Evolutionary conservation across 2,329 filamentous ascomycete genomes (phyloP).

Genomic region (Coniochaeta pulveracea): DNA sequence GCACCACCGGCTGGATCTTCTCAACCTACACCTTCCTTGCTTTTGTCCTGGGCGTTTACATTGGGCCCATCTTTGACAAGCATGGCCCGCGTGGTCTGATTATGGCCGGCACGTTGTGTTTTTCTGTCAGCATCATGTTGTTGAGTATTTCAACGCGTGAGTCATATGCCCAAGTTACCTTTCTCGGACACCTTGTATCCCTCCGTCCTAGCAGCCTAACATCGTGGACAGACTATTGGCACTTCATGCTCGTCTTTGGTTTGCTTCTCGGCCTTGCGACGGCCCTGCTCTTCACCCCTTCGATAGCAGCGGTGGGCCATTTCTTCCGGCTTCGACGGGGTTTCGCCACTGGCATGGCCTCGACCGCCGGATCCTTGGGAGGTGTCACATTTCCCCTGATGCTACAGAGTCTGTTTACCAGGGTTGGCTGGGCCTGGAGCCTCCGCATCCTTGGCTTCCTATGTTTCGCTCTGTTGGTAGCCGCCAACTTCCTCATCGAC

Average conservation of each 20-base stretch:
- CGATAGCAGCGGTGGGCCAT: conserved; percentile 69
- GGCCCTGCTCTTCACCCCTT: conserved; percentile 76
- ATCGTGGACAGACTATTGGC: conserved; percentile 53
- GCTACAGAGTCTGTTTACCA: conserved; percentile 34
- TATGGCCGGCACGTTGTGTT: conserved; percentile 50
- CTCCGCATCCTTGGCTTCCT: conserved; percentile 38
- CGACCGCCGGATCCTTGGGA: conserved; percentile 64
- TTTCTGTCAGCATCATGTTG: conserved; percentile 53
- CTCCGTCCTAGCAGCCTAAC: conserved; percentile 2
- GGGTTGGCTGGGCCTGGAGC: conserved; percentile 41
- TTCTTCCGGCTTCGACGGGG: conserved; percentile 69
- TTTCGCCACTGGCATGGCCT: conserved; percentile 71
- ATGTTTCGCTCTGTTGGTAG: conserved; percentile 26
- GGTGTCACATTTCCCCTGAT: conserved; percentile 54
- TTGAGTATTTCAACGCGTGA: conserved; percentile 59
- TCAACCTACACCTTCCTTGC: conserved; percentile 72
- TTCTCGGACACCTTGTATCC: no score
- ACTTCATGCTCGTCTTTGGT: conserved; percentile 75
- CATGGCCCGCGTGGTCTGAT: conserved; percentile 71
- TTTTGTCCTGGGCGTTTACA: conserved; percentile 76
- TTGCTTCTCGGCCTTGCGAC: conserved; percentile 63
- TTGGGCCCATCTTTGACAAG: conserved; percentile 81
- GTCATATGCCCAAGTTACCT: conserved; percentile 12
- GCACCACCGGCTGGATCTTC: conserved; percentile 79
- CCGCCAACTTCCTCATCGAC: conserved; percentile 38